Base-by-base conservation (phyloP, 2,329 filamentous ascomycete species). In the Penicillium sp. region DNA sequence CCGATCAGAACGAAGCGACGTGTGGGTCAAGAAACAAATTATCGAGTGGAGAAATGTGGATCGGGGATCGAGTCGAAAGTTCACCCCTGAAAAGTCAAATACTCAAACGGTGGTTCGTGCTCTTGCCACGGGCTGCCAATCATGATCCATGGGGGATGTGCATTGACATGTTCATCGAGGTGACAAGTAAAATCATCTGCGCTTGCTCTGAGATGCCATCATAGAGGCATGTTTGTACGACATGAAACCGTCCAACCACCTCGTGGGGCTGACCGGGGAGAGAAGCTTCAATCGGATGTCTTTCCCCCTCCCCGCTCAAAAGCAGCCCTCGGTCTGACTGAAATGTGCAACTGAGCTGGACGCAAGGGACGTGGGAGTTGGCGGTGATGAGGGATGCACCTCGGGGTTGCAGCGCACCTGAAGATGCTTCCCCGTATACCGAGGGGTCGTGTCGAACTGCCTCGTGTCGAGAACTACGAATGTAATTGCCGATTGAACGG, bases 11-110 rank as follows among this genome's bases (percentile, higher is more conserved):
- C 11, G 4, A 11, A 30, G 28, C 28, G 28, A 5, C 28, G 28
- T 43, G 43, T 27, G 44, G 33, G 39, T 47, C 48, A 47, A 42
- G 39, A 51, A 49, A 27, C 31, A 46, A 51, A 56, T 48, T 52
- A 54, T 54, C 24, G 50, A 24, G 54, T 54, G 46, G 51, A 44
- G 50, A 38, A 40, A 11, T 39, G 53, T 33, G 41, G 54, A 57
- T 58, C 56, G 24, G 38, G 44, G 46, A 24, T 22, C 39, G 44
- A 38, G 49, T 50, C 30, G 28, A 44, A 36, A 31, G 27, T 13
- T 47, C 45, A 18, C 49, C 49, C 51, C 53, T 58, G 57, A 58
- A 58, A 33, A 18, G 28, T 33, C 46, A 49, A 51, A 6, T 18
- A 28, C 35, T 24, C 18, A 18, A 28, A 39, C 43, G 46, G 16